Evolutionary conservation across 345 rosid genomes (phyloP), one percentile per base, ranked within the genome.

Genomic region (Rubroshorea leprosula): DNA sequence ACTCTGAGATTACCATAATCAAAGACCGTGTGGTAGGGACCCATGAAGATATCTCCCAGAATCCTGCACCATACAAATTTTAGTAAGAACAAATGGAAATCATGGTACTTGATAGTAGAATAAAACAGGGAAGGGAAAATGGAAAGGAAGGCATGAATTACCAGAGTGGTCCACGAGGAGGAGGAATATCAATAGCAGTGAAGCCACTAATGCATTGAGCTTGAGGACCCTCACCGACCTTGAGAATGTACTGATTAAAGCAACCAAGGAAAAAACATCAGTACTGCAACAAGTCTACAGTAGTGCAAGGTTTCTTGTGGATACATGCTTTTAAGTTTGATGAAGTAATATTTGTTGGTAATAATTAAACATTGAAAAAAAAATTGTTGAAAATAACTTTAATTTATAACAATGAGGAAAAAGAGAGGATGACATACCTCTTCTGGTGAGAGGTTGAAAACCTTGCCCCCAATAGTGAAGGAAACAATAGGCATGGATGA

Each of bases 91-190:
- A 21, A 14, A 4, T 56, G 2, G 25, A 49, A 47, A 48, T 3
- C 44, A 7, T 43, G 19, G 16, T 24, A 47, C 23, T 25, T 23
- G 31, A 8, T n/a, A 27, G 31, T 8, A 8, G 5, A 27, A 27
- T 27, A 8, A 27, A 35, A 6, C 41, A 13, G 10, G 38, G 18
- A 35, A n/a, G 35, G 41, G 46, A 19, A 11, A 35, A 13, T 9
- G 16, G 2, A 13, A 21, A 49, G 11, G 49, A 15, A 0, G n/a
- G 52, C 29, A 54, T 39, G n/a, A 24, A 47, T 21, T 85, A 90
- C 97, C 96, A 87, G 80, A 93, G 94, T 23, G 96, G 96, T 46
- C 99, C 99, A 21, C 82, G 90, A 21, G 99, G 97, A 27, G 97
- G 96, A 49, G 92, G 82, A 35, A 87, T 69, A 49, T 89, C 99